Conservation (phyloP, 768 basidiomycete species). For the Cyclocybe cylindracea region DNA sequence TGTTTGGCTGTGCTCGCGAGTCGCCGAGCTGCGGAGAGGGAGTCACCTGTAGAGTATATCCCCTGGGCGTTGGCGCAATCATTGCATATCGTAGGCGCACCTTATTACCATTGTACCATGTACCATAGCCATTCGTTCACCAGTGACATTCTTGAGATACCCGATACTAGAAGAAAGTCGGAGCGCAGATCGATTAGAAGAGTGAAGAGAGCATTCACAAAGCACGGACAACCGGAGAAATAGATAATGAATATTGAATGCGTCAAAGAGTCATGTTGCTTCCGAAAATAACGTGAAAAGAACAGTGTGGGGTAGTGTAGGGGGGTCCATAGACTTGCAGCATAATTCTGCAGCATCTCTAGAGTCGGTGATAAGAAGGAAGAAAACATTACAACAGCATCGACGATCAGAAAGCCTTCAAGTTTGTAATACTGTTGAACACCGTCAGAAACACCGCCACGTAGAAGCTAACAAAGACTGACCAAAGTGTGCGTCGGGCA, state of each 20-base stretch:
- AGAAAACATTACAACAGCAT: conserved; percentile 9
- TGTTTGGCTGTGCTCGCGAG: no score
- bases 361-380: conserved; percentile 14
- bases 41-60: background rate
- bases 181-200: background rate
- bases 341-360: conserved; percentile 10
- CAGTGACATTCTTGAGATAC: no score
- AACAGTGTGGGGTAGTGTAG: conserved; percentile 9
- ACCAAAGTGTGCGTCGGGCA: conserved; percentile 25
- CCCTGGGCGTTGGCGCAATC: background rate
- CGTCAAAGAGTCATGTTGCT: conserved; percentile 10
- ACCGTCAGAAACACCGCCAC: conserved; percentile 1
- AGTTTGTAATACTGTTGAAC: conserved; percentile 16
- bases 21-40: no score
- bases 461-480: conserved; percentile 14
- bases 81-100: conserved; percentile 17
- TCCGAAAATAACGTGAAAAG: conserved; percentile 15
- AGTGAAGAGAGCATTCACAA: background rate
- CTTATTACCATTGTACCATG: conserved; percentile 13
- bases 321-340: conserved; percentile 8
- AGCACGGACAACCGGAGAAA: background rate
- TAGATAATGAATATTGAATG: conserved; percentile 4
- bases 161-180: no score
- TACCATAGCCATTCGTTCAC: conserved; percentile 18
- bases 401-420: conserved; percentile 11